Evolutionary conservation across 1,284 basidiomycete genomes (phyloP).

Genomic region (Gomphus sp.): DNA sequence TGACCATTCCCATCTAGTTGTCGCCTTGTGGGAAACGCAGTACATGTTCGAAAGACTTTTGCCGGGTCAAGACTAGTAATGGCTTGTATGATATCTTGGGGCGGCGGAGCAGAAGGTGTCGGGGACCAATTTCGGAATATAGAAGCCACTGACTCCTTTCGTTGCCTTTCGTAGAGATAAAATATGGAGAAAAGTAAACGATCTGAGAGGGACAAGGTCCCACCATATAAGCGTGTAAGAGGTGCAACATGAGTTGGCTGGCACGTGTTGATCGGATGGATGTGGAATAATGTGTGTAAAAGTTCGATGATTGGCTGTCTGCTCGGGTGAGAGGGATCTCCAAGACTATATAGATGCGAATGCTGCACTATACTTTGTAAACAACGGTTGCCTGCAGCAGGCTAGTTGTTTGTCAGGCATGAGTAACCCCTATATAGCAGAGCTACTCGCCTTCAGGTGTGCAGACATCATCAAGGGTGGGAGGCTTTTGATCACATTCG

Average conservation of each 20-base stretch:
- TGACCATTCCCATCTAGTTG: conserved; percentile 26
- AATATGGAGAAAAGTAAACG: conserved; percentile 64
- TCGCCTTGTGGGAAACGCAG: conserved; percentile 62
- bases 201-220: conserved; percentile 58
- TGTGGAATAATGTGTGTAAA: conserved; percentile 58
- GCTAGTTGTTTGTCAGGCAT: conserved; percentile 25
- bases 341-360: conserved; percentile 36
- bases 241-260: conserved; percentile 77
- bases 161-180: conserved; percentile 66
- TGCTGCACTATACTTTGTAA: conserved; percentile 58
- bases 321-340: conserved; percentile 17
- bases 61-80: conserved; percentile 63
- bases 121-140: conserved; percentile 59
- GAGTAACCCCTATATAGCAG: background rate
- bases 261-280: conserved; percentile 73
- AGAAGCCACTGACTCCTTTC: conserved; percentile 54
- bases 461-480: conserved; percentile 32
- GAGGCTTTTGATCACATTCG: conserved; percentile 39
- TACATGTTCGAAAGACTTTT: conserved; percentile 63
- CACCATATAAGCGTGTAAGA: conserved; percentile 64
- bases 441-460: conserved; percentile 48
- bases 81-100: conserved; percentile 48
- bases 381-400: conserved; percentile 51
- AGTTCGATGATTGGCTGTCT: conserved; percentile 43
- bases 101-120: conserved; percentile 20